Evolutionary conservation across 106 monocot species (phyloP).

Genomic region (Apostasia ramifera): DNA sequence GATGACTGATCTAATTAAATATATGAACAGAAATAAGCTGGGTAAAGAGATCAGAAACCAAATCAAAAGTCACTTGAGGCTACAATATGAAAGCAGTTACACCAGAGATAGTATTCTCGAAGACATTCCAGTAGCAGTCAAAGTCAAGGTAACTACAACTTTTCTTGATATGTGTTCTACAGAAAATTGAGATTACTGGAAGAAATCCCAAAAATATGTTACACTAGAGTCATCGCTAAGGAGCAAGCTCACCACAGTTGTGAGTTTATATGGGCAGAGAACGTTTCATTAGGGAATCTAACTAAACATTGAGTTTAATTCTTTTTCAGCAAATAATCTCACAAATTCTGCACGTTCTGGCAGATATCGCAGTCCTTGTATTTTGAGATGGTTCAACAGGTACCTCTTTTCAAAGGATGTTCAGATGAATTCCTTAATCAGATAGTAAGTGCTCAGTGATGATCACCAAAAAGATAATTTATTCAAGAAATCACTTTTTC

Average conservation of each 20-base stretch:
- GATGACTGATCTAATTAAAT: slow-evolving; percentile 58
- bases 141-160: slow-evolving; percentile 41
- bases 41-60: slow-evolving; percentile 50
- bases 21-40: slow-evolving; percentile 71
- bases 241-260: too few species aligned
- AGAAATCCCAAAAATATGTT: too few species aligned
- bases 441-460: slow-evolving; percentile 33
- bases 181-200: too few species aligned
- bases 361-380: slow-evolving; percentile 61
- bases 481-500: background rate
- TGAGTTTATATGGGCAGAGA: too few species aligned
- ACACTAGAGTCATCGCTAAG: too few species aligned
- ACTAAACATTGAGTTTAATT: too few species aligned
- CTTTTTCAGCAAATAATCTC: background rate
- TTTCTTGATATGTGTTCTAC: too few species aligned
- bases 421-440: slow-evolving; percentile 75
- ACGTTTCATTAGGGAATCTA: too few species aligned
- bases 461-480: background rate
- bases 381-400: slow-evolving; percentile 40
- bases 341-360: slow-evolving; percentile 1
- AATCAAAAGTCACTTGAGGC: slow-evolving; percentile 42
- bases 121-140: slow-evolving; percentile 55
- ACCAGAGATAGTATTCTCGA: slow-evolving; percentile 33
- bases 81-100: slow-evolving; percentile 62
- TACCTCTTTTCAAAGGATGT: slow-evolving; percentile 60